phyloP scores from a whole-genome alignment of 106 monocot genomes.

The Dendrobium catenatum region DNA sequence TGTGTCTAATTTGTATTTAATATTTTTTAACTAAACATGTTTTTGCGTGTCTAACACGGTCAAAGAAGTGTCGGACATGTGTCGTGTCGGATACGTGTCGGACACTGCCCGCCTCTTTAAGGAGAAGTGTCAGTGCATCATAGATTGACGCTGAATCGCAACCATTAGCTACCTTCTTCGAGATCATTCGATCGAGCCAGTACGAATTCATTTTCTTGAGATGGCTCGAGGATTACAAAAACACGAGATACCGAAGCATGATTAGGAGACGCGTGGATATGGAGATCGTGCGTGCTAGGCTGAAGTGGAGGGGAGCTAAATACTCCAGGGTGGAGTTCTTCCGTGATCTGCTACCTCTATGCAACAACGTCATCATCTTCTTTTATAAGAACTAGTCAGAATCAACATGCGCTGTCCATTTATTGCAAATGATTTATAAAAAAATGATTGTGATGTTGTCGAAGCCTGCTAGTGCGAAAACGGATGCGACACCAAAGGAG shows the following conservation, averaged over 20 bases:
- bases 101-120: too few relatives aligned
- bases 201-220: conserved; percentile 59
- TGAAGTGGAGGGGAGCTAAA: conserved; percentile 9
- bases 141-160: conserved; percentile 26
- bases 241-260: conserved; percentile 21
- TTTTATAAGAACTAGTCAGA: conserved; percentile 42
- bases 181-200: conserved; percentile 50
- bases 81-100: too few relatives aligned
- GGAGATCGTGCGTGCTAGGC: too few relatives aligned
- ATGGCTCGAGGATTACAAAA: conserved; percentile 67
- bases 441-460: conserved; percentile 4
- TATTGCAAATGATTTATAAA: conserved; percentile 34
- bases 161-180: conserved; percentile 55
- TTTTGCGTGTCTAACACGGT: too few relatives aligned
- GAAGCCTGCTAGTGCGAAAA: neutral
- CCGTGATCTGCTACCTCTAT: conserved; percentile 80
- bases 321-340: conserved; percentile 38
- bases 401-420: conserved; percentile 32
- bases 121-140: too few relatives aligned
- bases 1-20: too few relatives aligned
- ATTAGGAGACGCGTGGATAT: too few relatives aligned
- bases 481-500: neutral
- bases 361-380: conserved; percentile 75
- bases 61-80: too few relatives aligned
- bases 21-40: too few relatives aligned